phyloP scores from a whole-genome alignment of 169 alveolate species.

The Cryptosporidium bovis region DNA sequence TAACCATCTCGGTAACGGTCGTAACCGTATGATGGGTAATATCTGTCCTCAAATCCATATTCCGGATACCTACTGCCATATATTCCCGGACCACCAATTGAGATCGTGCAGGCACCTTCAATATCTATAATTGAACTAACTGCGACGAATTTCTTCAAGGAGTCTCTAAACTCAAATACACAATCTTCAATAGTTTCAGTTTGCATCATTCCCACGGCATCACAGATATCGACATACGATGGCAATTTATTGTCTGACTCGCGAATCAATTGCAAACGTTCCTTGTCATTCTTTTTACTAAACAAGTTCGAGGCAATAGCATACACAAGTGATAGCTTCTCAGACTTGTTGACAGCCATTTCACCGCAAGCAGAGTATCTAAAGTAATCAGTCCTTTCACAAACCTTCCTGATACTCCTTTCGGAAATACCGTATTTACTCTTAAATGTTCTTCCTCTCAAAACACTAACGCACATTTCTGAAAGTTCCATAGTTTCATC shows the following conservation, averaged over 20 bases:
- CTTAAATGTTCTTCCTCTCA: not conserved
- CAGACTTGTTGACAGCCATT: not conserved
- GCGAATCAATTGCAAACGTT: conserved; percentile 46
- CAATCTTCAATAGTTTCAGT: conserved; percentile 53
- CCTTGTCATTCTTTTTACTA: conserved; percentile 26
- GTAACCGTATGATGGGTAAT: not conserved
- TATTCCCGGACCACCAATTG: not conserved
- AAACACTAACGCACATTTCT: conserved; percentile 14
- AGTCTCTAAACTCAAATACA: conserved; percentile 28
- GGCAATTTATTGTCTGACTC: not conserved
- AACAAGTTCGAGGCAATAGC: conserved; percentile 23
- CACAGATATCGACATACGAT: conserved; percentile 32
- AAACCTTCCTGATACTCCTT: conserved; percentile 43
- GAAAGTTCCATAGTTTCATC: conserved; percentile 24
- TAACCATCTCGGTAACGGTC: conserved; percentile 1
- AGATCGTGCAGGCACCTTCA: conserved; percentile 29
- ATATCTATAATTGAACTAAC: conserved; percentile 2
- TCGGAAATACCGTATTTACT: conserved; percentile 12
- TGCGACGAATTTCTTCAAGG: not conserved
- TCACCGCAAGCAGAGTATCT: conserved; percentile 46
- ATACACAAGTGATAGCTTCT: not conserved
- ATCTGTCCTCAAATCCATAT: not conserved
- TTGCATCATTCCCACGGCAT: conserved; percentile 8
- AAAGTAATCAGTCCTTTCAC: conserved; percentile 37
- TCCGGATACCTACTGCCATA: not conserved